Base-by-base conservation (phyloP, 148 eudicot species). In the Vaccinium corymbosum region DNA sequence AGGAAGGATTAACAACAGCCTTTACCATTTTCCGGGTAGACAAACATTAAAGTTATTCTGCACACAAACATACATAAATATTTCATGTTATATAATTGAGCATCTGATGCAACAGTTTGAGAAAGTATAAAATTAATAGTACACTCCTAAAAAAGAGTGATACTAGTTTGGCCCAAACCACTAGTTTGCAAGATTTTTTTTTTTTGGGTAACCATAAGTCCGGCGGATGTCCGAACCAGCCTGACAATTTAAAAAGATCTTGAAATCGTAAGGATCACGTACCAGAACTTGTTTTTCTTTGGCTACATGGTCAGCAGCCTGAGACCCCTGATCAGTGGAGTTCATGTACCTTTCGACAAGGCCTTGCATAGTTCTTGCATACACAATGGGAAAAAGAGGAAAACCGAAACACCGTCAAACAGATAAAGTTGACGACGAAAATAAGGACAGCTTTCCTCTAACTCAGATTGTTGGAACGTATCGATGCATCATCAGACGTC, bases 281-380 rank as follows among this genome's bases (percentile, higher is more conserved):
- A 94, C 98, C 98, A 85, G 81, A 64, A 90, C 80, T 86, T 90
- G 90, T 82, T 92, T 89, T 16, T 90, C 86, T 46, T 84, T 83
- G 81, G 88, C 76, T 56, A 72, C 91, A 81, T 70, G 55, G 49
- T 89, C 92, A 87, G 89, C 38, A 27, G 42, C 35, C 38, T 68
- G 83, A 46, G 81, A 84, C 22, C 79, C 88, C 56, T 32, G 35
- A 32, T 79, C 62, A 56, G 86, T 93, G 82, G 89, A 87, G 85
- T 91, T 92, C 88, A 68, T 85, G 91, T 95, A 95, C 90, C 85
- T 94, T 82, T 93, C 93, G 50, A 95, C 89, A 53, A 95, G 88
- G 82, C 92, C 93, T 85, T 92, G 91, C 98, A 95, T 95, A 86
- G 89, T 93, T 86, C 98, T 95, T 46, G 51, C 62, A 16, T 25